Evolutionary conservation across 176 grass and related monocot genomes (phyloP), one percentile per base, ranked within the genome.

Genomic region (Carex parvula): DNA sequence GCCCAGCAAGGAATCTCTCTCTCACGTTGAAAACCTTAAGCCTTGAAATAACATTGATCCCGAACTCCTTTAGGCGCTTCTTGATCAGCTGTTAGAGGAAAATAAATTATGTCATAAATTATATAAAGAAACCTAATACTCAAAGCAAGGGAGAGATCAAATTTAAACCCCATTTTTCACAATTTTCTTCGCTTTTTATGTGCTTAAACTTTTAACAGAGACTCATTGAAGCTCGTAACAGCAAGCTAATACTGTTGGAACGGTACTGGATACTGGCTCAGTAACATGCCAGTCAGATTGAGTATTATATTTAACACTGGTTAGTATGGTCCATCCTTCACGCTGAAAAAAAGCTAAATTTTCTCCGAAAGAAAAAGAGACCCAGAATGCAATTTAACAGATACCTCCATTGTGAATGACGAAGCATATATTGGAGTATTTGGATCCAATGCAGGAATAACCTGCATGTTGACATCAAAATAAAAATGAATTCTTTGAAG

Each of bases 341-440:
- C 13, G 30, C 50, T 74, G 71, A 75, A 22, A 75, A 75, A 53
- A 48, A 44, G 33, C 32, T 46, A 82, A 82, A 65, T 42, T n/a
- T 81, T 64, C 59, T 48, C 6, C 29, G 6, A 3, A 24, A 72
- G 14, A 10, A 64, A 86, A 60, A 57, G 79, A 30, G 16, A 77
- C 58, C 17, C 17, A 29, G 13, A 75, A 39, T 15, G 60, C 62
- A 64, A 65, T 64, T 56, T 81, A 70, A 64, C 22, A 22, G 42
- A 41, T 91, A 99, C 96, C 93, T 99, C 93, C 89, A 93, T 91
- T 57, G 96, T 99, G 69, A 99, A 99, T 79, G 96, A 99, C 79
- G 96, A 93, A 88, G 96, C 87, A 81, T 83, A 99, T 60, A 99
- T 99, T 8, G 96, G 96, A 69, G 96, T 95, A 76, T 82, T 90